A percentile compares a stretch with the other conserved stretches of the same genome.
phyloP scores from a whole-genome alignment of 352 stramenopile genomes.

The Globisporangium ultimum region DNA sequence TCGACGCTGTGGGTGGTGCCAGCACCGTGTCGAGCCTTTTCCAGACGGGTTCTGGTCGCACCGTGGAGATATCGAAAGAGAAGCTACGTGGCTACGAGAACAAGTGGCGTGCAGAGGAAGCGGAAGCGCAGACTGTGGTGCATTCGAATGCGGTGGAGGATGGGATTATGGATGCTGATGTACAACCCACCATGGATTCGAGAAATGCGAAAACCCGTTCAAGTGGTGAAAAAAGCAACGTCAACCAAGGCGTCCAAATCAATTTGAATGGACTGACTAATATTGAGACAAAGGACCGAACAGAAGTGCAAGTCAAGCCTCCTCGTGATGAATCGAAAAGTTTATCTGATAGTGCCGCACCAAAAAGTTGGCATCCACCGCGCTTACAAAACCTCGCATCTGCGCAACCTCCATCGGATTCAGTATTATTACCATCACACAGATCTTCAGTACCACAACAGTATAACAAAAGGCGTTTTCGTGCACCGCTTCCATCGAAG shows the following conservation, averaged over 20 bases:
- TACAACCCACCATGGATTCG: neutral
- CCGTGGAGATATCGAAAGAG: slow-evolving; percentile 23
- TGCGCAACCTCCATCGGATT: neutral
- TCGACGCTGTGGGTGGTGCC: too few species aligned
- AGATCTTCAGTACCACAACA: slow-evolving; percentile 4
- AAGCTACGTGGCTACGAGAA: slow-evolving; percentile 23
- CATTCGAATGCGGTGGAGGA: neutral
- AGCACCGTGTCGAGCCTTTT: slow-evolving; percentile 14
- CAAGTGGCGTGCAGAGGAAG: slow-evolving; percentile 15
- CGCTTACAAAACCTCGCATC: neutral
- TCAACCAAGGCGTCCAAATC: neutral
- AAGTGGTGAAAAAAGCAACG: neutral
- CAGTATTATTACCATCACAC: neutral
- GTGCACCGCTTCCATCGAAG: slow-evolving; percentile 40
- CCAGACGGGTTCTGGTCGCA: slow-evolving; percentile 26
- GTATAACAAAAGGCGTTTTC: slow-evolving; percentile 27
- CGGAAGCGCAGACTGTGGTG: slow-evolving; percentile 7
- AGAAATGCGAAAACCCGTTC: neutral
- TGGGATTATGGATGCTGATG: neutral
- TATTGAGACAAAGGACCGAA: neutral
- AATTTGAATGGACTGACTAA: neutral
- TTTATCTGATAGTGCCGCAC: neutral
- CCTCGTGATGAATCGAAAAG: neutral
- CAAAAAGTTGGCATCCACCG: slow-evolving; percentile 1
- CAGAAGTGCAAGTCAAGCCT: neutral